Evolutionary conservation across 163 green algal species (phyloP), one percentile per base, ranked within the genome.

Genomic region (Coccomyxa subellipsoidea): DNA sequence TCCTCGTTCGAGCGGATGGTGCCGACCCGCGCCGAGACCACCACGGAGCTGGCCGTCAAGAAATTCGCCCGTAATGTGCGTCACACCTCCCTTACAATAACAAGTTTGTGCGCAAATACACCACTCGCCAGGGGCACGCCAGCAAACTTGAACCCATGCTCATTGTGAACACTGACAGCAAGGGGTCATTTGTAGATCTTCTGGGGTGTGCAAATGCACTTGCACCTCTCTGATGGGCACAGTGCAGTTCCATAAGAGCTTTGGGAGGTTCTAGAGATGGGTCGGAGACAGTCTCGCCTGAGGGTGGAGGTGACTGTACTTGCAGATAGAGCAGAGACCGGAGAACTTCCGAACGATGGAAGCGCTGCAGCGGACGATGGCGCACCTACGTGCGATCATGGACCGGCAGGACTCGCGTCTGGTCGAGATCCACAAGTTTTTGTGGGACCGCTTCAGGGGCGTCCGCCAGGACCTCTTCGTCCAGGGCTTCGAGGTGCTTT

Each of bases 361-460:
- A 8, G 88, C 93, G 31, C 86, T 97, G 31, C 18, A 79, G 29
- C 73, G 73, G 23, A 97, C 93, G 27, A 92, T 94, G 89, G 78
- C 76, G 0, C 86, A 97, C 86, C 88, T 97, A 54, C 84, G 89
- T 0, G 31, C 39, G 35, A 84, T 97, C 32, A 88, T 97, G 84
- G 91, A 93, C 71, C 83, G 85, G 70, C 47, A 78, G 38, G 79
- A 81, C 53, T 53, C 54, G 39, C 70, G 38, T 27, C 81, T 91
- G 77, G 78, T 77, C 25, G 38, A 84, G 47, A 80, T 88, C 21
- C 90, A 96, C 84, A 90, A 91, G 76, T 97, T 96, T 78, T 86
- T 97, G 78, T 97, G 93, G 93, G 93, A 97, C 83, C 86, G 94
- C 32, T 94, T 94, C 81, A 87, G 94, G n/a, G 86, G 85, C n/a